Conservation (phyloP, 140 eudicot genomes). For the Stevia rebaudiana region DNA sequence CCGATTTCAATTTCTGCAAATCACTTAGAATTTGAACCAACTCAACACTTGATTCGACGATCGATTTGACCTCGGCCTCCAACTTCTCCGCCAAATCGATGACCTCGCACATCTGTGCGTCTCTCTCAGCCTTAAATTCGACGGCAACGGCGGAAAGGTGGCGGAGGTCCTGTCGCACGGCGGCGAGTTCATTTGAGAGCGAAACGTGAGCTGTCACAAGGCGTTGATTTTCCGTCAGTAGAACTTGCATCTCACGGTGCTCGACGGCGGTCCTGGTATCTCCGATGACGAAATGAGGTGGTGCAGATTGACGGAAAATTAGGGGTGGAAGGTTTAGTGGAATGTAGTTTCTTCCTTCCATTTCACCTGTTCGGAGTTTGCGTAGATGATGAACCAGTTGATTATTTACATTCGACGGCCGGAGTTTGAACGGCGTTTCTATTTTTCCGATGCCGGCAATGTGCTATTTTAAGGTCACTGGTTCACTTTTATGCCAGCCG, state of each 20-base stretch:
- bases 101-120: slow-evolving; percentile 48
- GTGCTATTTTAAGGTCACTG: too few species aligned
- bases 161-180: slow-evolving; percentile 50
- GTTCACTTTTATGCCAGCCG: too few species aligned
- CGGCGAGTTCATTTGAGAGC: slow-evolving; percentile 49
- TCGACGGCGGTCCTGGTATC: slow-evolving; percentile 28
- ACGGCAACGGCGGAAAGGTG: slow-evolving; percentile 42
- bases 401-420: too few species aligned
- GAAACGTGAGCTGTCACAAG: slow-evolving; percentile 40
- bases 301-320: neutral
- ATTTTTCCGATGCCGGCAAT: neutral
- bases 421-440: neutral
- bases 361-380: slow-evolving; percentile 6
- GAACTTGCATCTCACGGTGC: slow-evolving; percentile 37
- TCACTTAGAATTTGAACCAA: slow-evolving; percentile 31
- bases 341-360: slow-evolving; percentile 46
- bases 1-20: slow-evolving; percentile 37
- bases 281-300: slow-evolving; percentile 24
- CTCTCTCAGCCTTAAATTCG: slow-evolving; percentile 44
- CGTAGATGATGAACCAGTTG: neutral
- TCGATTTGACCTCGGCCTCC: slow-evolving; percentile 46
- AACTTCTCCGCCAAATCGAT: slow-evolving; percentile 27
- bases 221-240: slow-evolving; percentile 52
- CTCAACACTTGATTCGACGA: slow-evolving; percentile 37
- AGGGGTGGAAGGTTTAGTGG: slow-evolving; percentile 14